Base-by-base conservation (phyloP, 2,329 filamentous ascomycete species). In the Apiospora marii region DNA sequence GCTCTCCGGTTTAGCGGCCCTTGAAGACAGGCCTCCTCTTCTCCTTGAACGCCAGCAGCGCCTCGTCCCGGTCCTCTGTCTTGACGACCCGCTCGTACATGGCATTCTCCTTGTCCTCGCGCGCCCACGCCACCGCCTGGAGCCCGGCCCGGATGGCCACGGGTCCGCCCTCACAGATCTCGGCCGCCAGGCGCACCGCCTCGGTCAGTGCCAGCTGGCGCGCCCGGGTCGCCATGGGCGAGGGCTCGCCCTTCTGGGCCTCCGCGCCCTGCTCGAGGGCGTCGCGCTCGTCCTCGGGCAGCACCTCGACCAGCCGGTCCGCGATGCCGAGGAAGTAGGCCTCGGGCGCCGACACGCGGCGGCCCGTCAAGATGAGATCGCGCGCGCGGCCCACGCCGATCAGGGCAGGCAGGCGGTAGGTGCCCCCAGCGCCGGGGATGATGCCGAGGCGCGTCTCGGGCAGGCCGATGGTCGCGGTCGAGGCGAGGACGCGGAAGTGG, bases 381-480 rank as follows among this genome's bases (percentile, higher is more conserved):
- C 95, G 89, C n/a, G 96, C 96, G 71, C 95, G 91, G 37, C 88
- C 87, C 34, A 93, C 84, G 6, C 96, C 96, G 75, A 99, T 92
- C 27, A 99, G 84, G 12, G 88, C 89, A 1, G 95, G 94, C 0
- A 99, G 90, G 13, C 96, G 92, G 82, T 94, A 94, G 0, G 96
- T 98, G 73, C 96, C 96, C 61, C 96, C 96, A 2, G 96, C 96
- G 73, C 96, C 96, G 3, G 96, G 96, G 75, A 99, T 93, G 81
- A 99, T 99, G 72, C 93, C 96, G 2, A 99, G 89, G 2, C 95
- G 89, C 1, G 96, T 98, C 82, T 99, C 96, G 1, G 96, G 96
- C 6, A 98, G 90, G 0, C 91, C 95, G 71, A 99, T 91, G 34
- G 87, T 85, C 22, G 94, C 93, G 46, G 92, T 93, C 51, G 93